Base-by-base conservation (phyloP, 352 stramenopile species). In the Achlya hypogyna region DNA sequence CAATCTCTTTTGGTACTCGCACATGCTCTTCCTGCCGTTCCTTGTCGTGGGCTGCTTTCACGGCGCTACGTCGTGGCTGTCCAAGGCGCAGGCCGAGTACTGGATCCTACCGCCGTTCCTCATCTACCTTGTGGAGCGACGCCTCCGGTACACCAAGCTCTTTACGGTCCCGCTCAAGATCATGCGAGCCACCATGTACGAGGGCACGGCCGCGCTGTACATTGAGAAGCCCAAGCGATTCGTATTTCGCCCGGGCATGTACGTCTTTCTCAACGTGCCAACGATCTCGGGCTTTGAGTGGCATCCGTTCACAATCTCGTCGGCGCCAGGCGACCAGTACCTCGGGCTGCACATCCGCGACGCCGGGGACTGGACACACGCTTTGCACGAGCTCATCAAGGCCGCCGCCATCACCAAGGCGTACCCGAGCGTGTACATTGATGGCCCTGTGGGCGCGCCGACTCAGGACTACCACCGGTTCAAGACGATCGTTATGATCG, bases 221-320 rank as follows among this genome's bases (percentile, higher is more conserved):
- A 64, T 83, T 27, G 35, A 70, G 27, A 79, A 79, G 65, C 72
- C 76, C 0, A 74, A 65, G 23, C 71, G 69, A 2, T 75, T 75
- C 22, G 32, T 40, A 5, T 76, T 70, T 38, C 45, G 58, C 16
- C 58, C 69, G 9, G 72, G 72, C 20, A 69, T 69, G 65, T 96
- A 95, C 71, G 79, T 77, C 0, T 94, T 93, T 64, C 51, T 96
- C 28, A 91, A 88, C 64, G 69, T 96, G n/a, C 86, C 85, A 0
- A 62, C 69, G 0, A 72, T 96, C 59, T 86, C 75, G 8, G 18
- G 70, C 12, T 70, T 86, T 0, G 72, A 96, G 71, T 96, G 88
- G 87, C 88, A 96, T 76, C 88, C 88, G n/a, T 95, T 96, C 65
- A 92, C 83, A 4, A 84, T 96, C 49, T 87, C 82, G 18, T 92